Base-by-base conservation (phyloP, 2,329 filamentous ascomycete genomes). In the Aciculosporium take region DNA sequence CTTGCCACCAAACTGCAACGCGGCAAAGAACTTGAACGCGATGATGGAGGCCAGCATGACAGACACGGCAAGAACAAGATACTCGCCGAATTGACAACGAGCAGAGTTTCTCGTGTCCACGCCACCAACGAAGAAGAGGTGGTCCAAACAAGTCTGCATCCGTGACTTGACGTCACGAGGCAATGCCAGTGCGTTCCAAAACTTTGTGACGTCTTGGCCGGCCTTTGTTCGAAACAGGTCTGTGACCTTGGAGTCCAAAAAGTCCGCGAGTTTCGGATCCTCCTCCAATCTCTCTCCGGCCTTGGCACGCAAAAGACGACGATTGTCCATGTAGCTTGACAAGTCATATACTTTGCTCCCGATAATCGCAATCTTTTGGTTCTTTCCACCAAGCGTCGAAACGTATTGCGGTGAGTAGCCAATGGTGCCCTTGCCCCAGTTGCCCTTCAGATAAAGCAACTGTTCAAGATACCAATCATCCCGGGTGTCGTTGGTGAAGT, bases 1-100 rank as follows among this genome's bases (percentile, higher is more conserved):
- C 67, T 94, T 94, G 52, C 73, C 79, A 34, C 85, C 81, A 54
- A 98, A 98, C 56, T 98, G 91, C 44, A 98, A 71, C 7, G 91
- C 91, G 25, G 93, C 93, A 50, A 96, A 72, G 68, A 98, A 98
- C 61, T 98, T 98, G 77, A 96, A 93, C 15, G 73, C 76, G 51
- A 98, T 89, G 46, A 98, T 80, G 35, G 72, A 71, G 51, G 80
- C 82, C 34, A 98, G 69, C 44, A 95, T 51, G 49, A 86, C 71
- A 0, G 89, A 88, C 40, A 98, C 79, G 3, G 82, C 83, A 28
- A 98, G 72, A 17, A 96, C 72, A 49, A 98, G 77, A 61, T 96
- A 98, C 45, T 81, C 80, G 21, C 91, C 79, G 56, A 98, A 96
- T 48, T 82, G 69, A 66, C 91, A 98, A 45, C 77, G 76, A 1